These are phyloP conservation scores for Naganishia friedmannii DNA, from an alignment of 768 basidiomycete genomes.

Conservation along the genomic window DNA sequence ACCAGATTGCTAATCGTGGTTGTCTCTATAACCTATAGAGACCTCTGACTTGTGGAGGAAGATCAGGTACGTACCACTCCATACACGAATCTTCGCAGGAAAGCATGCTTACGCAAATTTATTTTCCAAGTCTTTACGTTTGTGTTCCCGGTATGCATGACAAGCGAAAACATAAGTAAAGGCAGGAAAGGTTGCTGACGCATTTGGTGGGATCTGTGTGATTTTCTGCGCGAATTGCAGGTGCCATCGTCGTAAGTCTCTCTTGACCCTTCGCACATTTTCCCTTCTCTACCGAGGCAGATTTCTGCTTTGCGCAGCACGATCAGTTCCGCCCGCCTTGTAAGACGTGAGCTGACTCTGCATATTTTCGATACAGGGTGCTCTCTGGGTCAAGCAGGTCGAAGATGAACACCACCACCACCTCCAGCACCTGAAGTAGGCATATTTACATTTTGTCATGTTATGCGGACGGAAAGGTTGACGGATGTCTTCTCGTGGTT, in stretches of 20 bases:
- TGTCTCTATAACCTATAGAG: constrained; percentile 31
- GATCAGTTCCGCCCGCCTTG: not conserved
- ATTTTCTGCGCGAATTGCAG: not conserved
- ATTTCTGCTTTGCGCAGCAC: not conserved
- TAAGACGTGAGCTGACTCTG: not conserved
- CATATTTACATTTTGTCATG: not conserved
- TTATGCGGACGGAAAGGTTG: not conserved
- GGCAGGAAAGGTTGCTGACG: not conserved
- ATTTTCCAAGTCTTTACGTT: constrained; percentile 42
- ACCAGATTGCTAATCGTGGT: not conserved
- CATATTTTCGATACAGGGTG: constrained; percentile 22
- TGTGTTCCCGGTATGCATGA: constrained; percentile 43
- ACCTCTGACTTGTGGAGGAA: constrained; percentile 51
- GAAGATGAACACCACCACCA: constrained; percentile 50
- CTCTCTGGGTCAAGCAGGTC: constrained; percentile 47
- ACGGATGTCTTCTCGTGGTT: not conserved
- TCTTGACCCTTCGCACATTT: not conserved
- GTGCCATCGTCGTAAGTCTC: constrained; percentile 37
- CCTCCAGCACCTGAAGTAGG: constrained; percentile 44
- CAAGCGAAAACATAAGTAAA: not conserved
- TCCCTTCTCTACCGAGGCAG: not conserved
- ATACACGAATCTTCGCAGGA: not conserved
- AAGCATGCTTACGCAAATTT: not conserved
- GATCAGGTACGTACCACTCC: constrained; percentile 34
- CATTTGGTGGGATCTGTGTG: not conserved